Base-by-base conservation (phyloP, 768 basidiomycete species). In the Calocera viscosa region DNA sequence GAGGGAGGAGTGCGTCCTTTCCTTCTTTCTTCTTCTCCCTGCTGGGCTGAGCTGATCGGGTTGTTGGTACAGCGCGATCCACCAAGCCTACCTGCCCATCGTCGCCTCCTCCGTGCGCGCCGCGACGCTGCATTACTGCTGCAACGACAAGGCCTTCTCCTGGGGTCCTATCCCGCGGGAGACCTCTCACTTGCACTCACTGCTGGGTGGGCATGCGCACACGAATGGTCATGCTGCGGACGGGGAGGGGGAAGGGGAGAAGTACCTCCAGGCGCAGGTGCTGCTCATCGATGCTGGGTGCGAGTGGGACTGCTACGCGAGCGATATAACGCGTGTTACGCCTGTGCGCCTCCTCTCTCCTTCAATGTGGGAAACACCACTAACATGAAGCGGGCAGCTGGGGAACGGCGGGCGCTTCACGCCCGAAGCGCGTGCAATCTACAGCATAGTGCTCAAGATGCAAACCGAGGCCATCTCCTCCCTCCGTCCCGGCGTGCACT, bases 211-310 rank as follows among this genome's bases (percentile, higher is more conserved):
- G n/a, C n/a, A n/a, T n/a, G n/a, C n/a, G n/a, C 35, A 38, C 35
- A 14, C 35, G 14, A 38, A 38, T 38, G 35, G 35, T 5, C 35
- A 38, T 38, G 35, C 35, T 70, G 87, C 63, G 70, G 77, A 34
- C 86, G 87, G 0, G 86, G 90, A 70, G 70, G 87, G 63, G 70
- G 77, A 34, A 86, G 87, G 0, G 86, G 90, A 70, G 38, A 64
- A 69, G 17, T 75, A 77, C 70, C 65, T 73, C 12, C 76, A 47
- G 24, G 43, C 78, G 2, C 78, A 78, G 74, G 88, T 95, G 7
- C 80, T 95, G 2, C 82, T 95, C 34, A 94, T 95, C 69, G 95
- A 98, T 71, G 95, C 95, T 0, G 94, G 94, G 0, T 94, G 94
- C 72, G 95, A 98, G 77, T 94, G 85, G 86, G 73, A 79, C 19